These are phyloP conservation scores for Earliella scabrosa DNA, from an alignment of 1,284 basidiomycete genomes.

Conservation along the genomic window DNA sequence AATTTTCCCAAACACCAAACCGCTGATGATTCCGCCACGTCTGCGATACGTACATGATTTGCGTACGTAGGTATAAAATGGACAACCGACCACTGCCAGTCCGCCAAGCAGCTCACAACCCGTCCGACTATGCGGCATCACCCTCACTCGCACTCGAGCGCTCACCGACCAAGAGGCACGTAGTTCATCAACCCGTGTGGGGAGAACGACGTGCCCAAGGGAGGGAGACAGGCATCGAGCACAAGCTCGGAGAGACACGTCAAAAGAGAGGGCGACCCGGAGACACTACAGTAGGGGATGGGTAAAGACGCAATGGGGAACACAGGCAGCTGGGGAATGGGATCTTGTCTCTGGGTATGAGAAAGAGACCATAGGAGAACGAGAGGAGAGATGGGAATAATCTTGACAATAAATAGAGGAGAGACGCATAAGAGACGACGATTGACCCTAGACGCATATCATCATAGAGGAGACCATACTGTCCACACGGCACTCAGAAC, in stretches of 20 bases:
- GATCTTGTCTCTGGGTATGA: slow-evolving; percentile 11
- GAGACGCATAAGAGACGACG: slow-evolving; percentile 27
- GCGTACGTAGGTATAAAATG: slow-evolving; percentile 10
- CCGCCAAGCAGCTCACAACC: slow-evolving; percentile 1
- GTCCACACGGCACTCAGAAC: slow-evolving; percentile 28
- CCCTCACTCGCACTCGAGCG: slow-evolving; percentile 32
- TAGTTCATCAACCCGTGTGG: slow-evolving; percentile 45
- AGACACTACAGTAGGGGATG: slow-evolving; percentile 4
- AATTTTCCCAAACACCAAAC: slow-evolving; percentile 9
- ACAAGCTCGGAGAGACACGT: slow-evolving; percentile 7
- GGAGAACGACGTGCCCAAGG: slow-evolving; percentile 37
- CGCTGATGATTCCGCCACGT: slow-evolving; percentile 9
- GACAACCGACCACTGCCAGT: neutral
- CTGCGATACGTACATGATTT: slow-evolving; percentile 20
- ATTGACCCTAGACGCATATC: slow-evolving; percentile 24
- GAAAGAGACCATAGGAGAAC: slow-evolving; percentile 9
- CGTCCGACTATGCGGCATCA: slow-evolving; percentile 5
- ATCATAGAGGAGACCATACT: slow-evolving; percentile 10
- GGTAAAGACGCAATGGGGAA: slow-evolving; percentile 1
- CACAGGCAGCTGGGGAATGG: neutral
- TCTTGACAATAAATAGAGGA: slow-evolving; percentile 30
- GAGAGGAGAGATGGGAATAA: slow-evolving; percentile 25
- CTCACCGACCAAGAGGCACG: slow-evolving; percentile 40
- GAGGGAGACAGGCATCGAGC: slow-evolving; percentile 33
- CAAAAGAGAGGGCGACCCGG: neutral